These are phyloP conservation scores for Elasticomyces elasticus DNA, from an alignment of 495 filamentous ascomycete genomes.

Conservation along the genomic window DNA sequence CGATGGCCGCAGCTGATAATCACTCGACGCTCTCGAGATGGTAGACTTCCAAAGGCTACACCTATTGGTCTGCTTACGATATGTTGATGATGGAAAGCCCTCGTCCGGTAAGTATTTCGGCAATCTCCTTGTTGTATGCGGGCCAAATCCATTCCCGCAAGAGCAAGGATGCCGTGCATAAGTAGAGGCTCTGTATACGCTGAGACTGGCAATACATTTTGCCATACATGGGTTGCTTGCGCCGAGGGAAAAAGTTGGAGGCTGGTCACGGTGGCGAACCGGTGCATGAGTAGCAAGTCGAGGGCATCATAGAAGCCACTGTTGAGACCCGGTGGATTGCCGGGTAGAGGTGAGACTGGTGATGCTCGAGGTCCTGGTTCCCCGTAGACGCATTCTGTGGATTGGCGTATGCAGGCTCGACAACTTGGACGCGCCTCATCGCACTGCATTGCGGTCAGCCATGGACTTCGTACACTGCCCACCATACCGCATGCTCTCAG, in stretches of 20 bases:
- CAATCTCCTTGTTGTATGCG: neutral
- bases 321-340: too few relatives aligned
- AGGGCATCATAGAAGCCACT: conserved; percentile 5
- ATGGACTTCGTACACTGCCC: neutral
- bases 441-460: neutral
- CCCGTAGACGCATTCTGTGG: conserved; percentile 1
- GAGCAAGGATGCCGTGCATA: conserved; percentile 17
- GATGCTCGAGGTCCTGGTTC: neutral
- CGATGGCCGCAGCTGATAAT: too few relatives aligned
- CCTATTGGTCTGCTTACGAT: too few relatives aligned
- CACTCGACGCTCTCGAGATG: too few relatives aligned
- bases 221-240: conserved; percentile 7
- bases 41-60: too few relatives aligned
- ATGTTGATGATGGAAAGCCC: conserved; percentile 9
- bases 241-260: neutral
- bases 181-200: conserved; percentile 9
- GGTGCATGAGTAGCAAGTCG: conserved; percentile 12
- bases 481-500: too few relatives aligned
- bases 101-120: conserved; percentile 1
- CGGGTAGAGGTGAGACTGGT: neutral
- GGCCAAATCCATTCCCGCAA: conserved; percentile 14
- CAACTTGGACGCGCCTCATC: conserved; percentile 6
- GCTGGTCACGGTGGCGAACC: conserved; percentile 9
- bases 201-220: neutral
- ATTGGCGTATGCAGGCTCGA: conserved; percentile 1